Conservation (phyloP, 225 moss, liverwort and hornwort species). For the Neckera pumila region DNA sequence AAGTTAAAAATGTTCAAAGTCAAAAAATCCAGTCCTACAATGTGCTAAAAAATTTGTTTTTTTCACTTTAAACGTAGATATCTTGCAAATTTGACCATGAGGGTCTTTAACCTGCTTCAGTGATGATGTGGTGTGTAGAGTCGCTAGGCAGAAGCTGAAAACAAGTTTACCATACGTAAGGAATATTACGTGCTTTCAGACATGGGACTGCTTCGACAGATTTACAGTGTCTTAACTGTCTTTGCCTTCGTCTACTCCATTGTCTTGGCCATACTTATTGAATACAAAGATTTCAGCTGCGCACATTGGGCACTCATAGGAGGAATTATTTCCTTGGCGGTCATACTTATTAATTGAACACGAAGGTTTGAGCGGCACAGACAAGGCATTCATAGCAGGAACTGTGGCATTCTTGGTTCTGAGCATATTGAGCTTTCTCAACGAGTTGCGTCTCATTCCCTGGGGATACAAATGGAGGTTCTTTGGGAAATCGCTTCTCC, state of each 20-base stretch:
- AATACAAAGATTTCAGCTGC: background rate
- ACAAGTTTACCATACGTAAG: background rate
- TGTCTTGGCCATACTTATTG: no score
- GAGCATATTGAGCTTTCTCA: background rate
- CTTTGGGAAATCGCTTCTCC: background rate
- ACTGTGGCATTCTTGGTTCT: background rate
- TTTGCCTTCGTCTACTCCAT: background rate
- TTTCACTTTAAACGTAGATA: no score
- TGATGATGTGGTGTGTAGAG: background rate
- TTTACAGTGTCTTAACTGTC: background rate
- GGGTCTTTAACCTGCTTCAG: background rate
- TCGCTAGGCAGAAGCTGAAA: background rate
- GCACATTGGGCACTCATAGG: background rate
- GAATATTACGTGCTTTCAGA: no score
- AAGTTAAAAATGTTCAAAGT: no score
- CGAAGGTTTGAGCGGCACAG: accelerated
- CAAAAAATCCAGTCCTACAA: no score
- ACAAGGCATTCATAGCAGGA: background rate
- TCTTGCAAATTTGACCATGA: background rate
- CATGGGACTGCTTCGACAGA: background rate
- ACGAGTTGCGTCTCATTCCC: background rate
- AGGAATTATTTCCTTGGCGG: background rate
- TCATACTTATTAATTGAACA: no score
- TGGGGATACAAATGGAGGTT: background rate
- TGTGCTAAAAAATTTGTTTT: no score